Conservation (phyloP, 2,329 filamentous ascomycete species). For the Gnomoniopsis smithogilvyi region DNA sequence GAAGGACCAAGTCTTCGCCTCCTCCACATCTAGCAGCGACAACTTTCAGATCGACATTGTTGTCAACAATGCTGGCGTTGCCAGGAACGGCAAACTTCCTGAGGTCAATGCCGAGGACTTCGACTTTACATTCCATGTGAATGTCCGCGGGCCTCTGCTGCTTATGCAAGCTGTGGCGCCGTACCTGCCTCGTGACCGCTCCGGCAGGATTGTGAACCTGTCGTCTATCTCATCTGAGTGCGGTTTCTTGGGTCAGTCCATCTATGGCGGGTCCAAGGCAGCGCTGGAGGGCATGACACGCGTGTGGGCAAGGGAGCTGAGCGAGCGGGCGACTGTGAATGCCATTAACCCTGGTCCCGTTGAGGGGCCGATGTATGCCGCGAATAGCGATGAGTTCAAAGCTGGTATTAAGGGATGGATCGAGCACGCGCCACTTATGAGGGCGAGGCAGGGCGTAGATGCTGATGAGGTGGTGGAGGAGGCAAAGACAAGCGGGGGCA, state of each 20-base stretch:
- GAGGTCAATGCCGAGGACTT: constrained; percentile 66
- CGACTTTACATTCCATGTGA: constrained; percentile 70
- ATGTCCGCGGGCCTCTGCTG: constrained; percentile 77
- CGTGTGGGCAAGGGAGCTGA: constrained; percentile 56
- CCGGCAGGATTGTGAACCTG: constrained; percentile 52
- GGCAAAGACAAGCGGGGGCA: constrained; percentile 50
- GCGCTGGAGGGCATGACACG: constrained; percentile 58
- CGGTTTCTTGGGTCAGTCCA: constrained; percentile 51
- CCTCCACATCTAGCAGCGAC: constrained; percentile 33
- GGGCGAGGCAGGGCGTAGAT: constrained; percentile 59
- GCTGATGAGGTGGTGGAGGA: constrained; percentile 58
- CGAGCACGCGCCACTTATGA: constrained; percentile 58
- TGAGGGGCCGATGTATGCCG: constrained; percentile 49
- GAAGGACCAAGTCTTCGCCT: constrained; percentile 54
- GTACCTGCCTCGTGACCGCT: constrained; percentile 67
- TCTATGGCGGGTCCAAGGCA: constrained; percentile 58
- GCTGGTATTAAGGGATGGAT: constrained; percentile 39
- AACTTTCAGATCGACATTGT: constrained; percentile 74
- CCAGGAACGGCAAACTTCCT: constrained; percentile 61
- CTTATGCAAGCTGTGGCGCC: constrained; percentile 70
- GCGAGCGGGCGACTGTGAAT: constrained; percentile 52
- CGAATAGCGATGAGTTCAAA: constrained; percentile 40
- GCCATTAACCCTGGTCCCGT: constrained; percentile 57
- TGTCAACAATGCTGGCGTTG: constrained; percentile 80
- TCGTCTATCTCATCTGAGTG: constrained; percentile 52